Percentiles rank a stretch among this genome's conserved stretches.
phyloP scores from a whole-genome alignment of 805 yeast species.

The Candida tallmaniae region DNA sequence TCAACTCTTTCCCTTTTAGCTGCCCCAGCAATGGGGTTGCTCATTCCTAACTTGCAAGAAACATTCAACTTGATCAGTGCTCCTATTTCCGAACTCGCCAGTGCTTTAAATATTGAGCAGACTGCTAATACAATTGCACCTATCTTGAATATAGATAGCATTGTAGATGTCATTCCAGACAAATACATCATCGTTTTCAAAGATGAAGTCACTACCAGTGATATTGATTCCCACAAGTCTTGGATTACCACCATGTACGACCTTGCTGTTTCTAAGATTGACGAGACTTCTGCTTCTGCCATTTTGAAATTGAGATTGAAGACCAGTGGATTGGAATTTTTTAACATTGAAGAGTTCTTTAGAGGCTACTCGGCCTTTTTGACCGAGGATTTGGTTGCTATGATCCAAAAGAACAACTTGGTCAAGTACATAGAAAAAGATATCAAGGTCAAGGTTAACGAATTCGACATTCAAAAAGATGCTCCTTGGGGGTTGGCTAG shows the following conservation, averaged over 20 bases:
- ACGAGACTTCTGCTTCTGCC: constrained; percentile 6
- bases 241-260: constrained; percentile 45
- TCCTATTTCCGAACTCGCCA: neutral
- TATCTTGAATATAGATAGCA: constrained; percentile 8
- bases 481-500: constrained; percentile 42
- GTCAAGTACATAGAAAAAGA: constrained; percentile 41
- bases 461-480: constrained; percentile 32
- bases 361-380: constrained; percentile 84
- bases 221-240: constrained; percentile 55
- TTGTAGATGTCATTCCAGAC: constrained; percentile 47
- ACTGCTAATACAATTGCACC: constrained; percentile 7
- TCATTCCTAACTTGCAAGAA: constrained; percentile 6
- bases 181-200: constrained; percentile 84
- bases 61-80: constrained; percentile 1
- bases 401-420: constrained; percentile 12
- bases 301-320: constrained; percentile 10
- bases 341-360: constrained; percentile 51
- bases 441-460: constrained; percentile 27
- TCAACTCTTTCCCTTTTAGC: neutral
- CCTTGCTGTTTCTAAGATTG: constrained; percentile 2
- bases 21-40: constrained; percentile 1
- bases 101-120: neutral
- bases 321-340: constrained; percentile 38
- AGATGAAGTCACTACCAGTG: constrained; percentile 48
- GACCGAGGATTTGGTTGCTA: constrained; percentile 17